Conservation (phyloP, 1,284 basidiomycete species). For the Termitomyces sp. region DNA sequence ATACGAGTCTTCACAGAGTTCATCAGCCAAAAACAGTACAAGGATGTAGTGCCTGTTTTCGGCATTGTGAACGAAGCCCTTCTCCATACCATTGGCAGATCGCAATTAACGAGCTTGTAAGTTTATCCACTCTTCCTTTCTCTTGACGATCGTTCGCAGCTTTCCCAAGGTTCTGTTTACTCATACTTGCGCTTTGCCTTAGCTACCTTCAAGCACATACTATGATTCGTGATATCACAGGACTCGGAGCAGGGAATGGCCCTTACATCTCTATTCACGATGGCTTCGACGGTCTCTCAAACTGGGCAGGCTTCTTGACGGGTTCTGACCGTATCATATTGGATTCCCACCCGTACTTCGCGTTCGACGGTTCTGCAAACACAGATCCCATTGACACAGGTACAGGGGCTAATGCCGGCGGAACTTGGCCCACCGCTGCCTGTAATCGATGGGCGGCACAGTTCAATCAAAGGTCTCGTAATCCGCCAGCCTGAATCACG, state of each 20-base stretch:
- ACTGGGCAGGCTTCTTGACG: conserved; percentile 68
- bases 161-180: neutral
- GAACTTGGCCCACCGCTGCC: conserved; percentile 49
- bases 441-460: conserved; percentile 50
- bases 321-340: conserved; percentile 76
- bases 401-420: conserved; percentile 37
- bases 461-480: conserved; percentile 42
- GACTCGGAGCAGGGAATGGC: conserved; percentile 73
- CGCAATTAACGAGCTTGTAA: conserved; percentile 52
- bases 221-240: conserved; percentile 74
- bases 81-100: conserved; percentile 47
- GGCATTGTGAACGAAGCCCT: conserved; percentile 71
- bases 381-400: conserved; percentile 39
- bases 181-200: neutral
- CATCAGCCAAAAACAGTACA: conserved; percentile 55
- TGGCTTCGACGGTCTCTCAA: conserved; percentile 59
- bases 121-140: conserved; percentile 23
- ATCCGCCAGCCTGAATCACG: neutral
- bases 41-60: conserved; percentile 68
- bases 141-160: neutral
- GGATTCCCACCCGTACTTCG: conserved; percentile 77
- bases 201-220: conserved; percentile 73
- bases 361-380: conserved; percentile 51
- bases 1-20: conserved; percentile 80
- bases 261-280: conserved; percentile 79